These are phyloP conservation scores for Penicillium concentricum DNA, from an alignment of 2,329 filamentous ascomycete species.

Conservation along the genomic window DNA sequence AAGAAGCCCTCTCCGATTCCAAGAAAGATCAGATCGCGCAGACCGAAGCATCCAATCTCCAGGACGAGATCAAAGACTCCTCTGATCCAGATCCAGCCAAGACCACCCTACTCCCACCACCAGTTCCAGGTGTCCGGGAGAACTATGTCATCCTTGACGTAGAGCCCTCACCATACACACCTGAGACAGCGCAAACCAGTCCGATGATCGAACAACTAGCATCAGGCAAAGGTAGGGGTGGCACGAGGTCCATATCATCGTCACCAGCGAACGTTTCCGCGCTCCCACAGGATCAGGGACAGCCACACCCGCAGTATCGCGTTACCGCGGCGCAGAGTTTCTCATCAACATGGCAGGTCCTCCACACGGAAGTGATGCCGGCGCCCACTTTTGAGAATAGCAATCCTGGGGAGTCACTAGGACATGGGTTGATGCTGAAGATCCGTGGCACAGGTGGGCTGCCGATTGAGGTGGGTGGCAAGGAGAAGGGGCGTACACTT, in stretches of 20 bases:
- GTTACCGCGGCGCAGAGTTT: constrained; percentile 72
- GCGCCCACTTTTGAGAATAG: constrained; percentile 64
- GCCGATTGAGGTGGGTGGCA: constrained; percentile 18
- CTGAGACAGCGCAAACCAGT: not conserved
- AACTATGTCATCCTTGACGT: constrained; percentile 60
- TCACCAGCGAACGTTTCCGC: constrained; percentile 19
- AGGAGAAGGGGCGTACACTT: constrained; percentile 30
- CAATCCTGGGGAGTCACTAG: constrained; percentile 52
- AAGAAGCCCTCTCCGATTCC: constrained; percentile 30
- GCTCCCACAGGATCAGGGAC: constrained; percentile 3
- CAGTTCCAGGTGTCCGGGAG: constrained; percentile 50
- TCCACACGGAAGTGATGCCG: constrained; percentile 52
- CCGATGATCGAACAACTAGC: not conserved
- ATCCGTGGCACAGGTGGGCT: constrained; percentile 44
- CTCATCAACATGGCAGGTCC: constrained; percentile 69
- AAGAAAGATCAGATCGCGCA: constrained; percentile 13
- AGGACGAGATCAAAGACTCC: constrained; percentile 21
- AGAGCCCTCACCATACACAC: constrained; percentile 24
- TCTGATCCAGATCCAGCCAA: constrained; percentile 12
- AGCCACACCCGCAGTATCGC: constrained; percentile 35
- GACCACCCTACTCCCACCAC: constrained; percentile 46
- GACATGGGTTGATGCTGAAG: constrained; percentile 47
- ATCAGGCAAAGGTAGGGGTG: constrained; percentile 3
- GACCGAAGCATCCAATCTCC: constrained; percentile 6
- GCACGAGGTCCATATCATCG: constrained; percentile 21